phyloP scores from a whole-genome alignment of 331 rosid species.

The Malus hybrid region DNA sequence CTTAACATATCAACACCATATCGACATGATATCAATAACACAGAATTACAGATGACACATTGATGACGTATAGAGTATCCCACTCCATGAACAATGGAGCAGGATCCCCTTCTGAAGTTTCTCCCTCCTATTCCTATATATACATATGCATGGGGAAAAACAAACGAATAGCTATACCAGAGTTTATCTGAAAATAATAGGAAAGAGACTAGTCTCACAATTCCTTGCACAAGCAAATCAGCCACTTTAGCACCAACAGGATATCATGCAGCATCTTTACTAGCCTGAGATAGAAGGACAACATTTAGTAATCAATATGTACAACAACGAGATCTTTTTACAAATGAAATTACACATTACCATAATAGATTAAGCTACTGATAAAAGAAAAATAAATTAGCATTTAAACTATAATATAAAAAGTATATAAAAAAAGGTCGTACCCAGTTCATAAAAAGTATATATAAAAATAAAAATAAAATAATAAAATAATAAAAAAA shows the following conservation, averaged over 20 bases:
- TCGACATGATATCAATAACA: not conserved
- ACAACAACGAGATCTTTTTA: not conserved
- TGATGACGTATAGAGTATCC: too few species aligned
- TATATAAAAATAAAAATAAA: not conserved
- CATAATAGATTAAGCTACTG: not conserved
- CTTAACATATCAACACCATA: not conserved
- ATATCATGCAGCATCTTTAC: slow-evolving; percentile 85
- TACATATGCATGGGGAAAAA: not conserved
- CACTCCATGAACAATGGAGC: too few species aligned
- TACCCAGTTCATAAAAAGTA: not conserved
- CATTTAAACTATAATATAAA: not conserved
- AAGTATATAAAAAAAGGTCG: not conserved
- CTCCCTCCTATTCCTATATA: not conserved
- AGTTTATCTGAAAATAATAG: not conserved
- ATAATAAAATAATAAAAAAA: not conserved
- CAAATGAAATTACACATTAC: not conserved
- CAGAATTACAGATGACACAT: too few species aligned
- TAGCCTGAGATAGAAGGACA: slow-evolving; percentile 49
- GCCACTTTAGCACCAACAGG: slow-evolving; percentile 99
- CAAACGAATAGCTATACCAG: not conserved
- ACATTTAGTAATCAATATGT: not conserved
- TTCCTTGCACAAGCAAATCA: slow-evolving; percentile 63
- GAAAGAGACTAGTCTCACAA: slow-evolving; percentile 48
- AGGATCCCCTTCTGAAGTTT: too few species aligned
- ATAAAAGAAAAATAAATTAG: not conserved